These are phyloP conservation scores for Colletotrichum agaves DNA, from an alignment of 2,329 filamentous ascomycete species.

Conservation along the genomic window DNA sequence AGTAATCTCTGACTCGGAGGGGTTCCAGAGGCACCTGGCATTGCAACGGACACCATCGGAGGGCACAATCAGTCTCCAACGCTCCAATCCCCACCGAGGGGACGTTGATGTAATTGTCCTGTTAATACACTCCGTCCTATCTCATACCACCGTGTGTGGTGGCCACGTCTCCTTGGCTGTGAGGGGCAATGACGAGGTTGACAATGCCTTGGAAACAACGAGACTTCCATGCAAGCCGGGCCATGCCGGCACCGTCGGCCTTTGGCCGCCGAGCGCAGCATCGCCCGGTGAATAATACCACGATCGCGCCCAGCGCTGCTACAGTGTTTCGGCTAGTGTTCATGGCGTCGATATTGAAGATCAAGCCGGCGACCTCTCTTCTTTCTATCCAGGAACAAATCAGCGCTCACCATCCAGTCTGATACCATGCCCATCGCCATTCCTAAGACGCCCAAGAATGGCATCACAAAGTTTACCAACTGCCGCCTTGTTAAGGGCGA, in stretches of 20 bases:
- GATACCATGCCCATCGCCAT: conserved; percentile 61
- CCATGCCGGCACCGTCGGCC: conserved; percentile 28
- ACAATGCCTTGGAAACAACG: conserved; percentile 12
- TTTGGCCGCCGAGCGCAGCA: conserved; percentile 18
- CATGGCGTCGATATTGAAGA: conserved; percentile 35
- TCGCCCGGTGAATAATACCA: conserved; percentile 28
- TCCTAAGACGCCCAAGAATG: conserved; percentile 53
- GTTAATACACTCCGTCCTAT: conserved; percentile 16
- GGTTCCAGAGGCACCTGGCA: conserved; percentile 30
- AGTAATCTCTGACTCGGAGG: conserved; percentile 33
- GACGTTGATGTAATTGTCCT: conserved; percentile 27
- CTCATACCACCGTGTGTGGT: conserved; percentile 37
- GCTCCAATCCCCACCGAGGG: conserved; percentile 24
- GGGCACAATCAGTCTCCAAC: background rate
- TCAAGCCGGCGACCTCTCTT: conserved; percentile 4
- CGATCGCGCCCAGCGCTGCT: conserved; percentile 17
- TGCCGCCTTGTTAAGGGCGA: conserved; percentile 79
- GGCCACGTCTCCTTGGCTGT: conserved; percentile 27
- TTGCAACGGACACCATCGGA: conserved; percentile 27
- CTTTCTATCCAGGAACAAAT: conserved; percentile 18
- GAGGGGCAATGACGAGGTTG: conserved; percentile 32
- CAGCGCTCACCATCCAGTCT: conserved; percentile 40
- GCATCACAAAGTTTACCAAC: conserved; percentile 90
- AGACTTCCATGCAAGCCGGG: conserved; percentile 31
- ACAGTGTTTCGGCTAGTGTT: conserved; percentile 6